Percentiles rank a stretch among this genome's conserved stretches.
Evolutionary conservation across 768 basidiomycete genomes (phyloP).

Genomic region (Mycena maculata): DNA sequence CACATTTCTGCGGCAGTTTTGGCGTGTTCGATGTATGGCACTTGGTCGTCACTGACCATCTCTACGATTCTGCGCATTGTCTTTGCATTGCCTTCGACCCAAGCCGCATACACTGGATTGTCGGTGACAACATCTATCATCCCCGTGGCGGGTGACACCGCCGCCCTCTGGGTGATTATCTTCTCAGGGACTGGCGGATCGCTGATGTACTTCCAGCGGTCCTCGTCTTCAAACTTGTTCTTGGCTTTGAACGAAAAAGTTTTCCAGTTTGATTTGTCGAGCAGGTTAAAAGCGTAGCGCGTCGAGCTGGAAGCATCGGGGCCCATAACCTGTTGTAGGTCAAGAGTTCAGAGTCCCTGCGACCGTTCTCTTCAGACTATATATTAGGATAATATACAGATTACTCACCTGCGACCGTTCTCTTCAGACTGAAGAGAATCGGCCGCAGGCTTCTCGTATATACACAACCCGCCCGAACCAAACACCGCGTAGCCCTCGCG

Average conservation of each 20-base stretch:
- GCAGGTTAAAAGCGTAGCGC: not conserved
- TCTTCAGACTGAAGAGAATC: not conserved
- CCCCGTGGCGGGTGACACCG: not conserved
- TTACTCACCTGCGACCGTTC: slow-evolving; percentile 4
- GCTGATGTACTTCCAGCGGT: slow-evolving; percentile 3
- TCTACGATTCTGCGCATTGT: slow-evolving; percentile 6
- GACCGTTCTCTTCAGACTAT: slow-evolving; percentile 3
- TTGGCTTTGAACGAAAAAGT: not conserved
- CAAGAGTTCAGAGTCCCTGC: slow-evolving; percentile 5
- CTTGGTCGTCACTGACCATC: slow-evolving; percentile 12
- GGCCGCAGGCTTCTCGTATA: not conserved
- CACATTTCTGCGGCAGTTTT: not conserved
- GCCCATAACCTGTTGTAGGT: slow-evolving; percentile 10
- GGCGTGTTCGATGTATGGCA: not conserved
- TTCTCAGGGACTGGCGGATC: not conserved
- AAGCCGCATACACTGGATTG: slow-evolving; percentile 3
- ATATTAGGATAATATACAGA: no score
- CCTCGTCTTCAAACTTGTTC: slow-evolving; percentile 6
- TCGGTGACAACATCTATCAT: not conserved
- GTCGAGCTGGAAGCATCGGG: not conserved
- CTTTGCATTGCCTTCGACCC: slow-evolving; percentile 8
- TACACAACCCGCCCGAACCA: not conserved
- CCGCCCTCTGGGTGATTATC: not conserved
- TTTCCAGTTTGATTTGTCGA: not conserved
- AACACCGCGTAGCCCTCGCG: not conserved